These are phyloP conservation scores for Teratosphaeria epicoccoides DNA, from an alignment of 2,329 filamentous ascomycete genomes.

Conservation along the genomic window DNA sequence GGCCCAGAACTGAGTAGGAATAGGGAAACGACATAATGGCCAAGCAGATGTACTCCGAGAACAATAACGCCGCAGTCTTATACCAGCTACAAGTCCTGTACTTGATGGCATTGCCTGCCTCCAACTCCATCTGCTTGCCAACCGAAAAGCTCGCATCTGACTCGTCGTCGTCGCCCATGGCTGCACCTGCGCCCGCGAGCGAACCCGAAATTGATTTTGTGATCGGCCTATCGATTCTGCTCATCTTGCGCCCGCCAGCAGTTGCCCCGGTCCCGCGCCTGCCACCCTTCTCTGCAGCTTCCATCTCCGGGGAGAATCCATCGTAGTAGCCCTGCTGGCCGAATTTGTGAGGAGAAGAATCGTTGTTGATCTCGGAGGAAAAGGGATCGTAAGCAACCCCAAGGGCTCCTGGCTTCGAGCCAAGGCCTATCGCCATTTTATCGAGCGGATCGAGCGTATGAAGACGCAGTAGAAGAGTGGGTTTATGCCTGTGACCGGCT, in stretches of 20 bases:
- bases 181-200: slow-evolving; percentile 11
- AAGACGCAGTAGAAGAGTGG: slow-evolving; percentile 19
- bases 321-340: slow-evolving; percentile 19
- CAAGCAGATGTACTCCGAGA: slow-evolving; percentile 91
- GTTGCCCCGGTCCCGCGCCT: slow-evolving; percentile 13
- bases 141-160: slow-evolving; percentile 35
- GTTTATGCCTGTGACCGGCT: slow-evolving; percentile 13
- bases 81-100: slow-evolving; percentile 92
- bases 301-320: slow-evolving; percentile 12
- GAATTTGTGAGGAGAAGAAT: not conserved
- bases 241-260: slow-evolving; percentile 26
- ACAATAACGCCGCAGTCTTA: slow-evolving; percentile 83
- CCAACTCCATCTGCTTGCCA: slow-evolving; percentile 62
- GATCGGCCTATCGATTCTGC: slow-evolving; percentile 31
- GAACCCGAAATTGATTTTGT: slow-evolving; percentile 22
- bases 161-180: slow-evolving; percentile 25
- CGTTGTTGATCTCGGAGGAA: not conserved
- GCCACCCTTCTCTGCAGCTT: slow-evolving; percentile 22
- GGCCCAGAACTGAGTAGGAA: slow-evolving; percentile 77
- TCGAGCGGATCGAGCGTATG: slow-evolving; percentile 34
- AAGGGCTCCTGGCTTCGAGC: not conserved
- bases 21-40: slow-evolving; percentile 93
- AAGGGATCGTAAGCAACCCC: not conserved
- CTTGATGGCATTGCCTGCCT: slow-evolving; percentile 70
- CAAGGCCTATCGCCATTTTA: slow-evolving; percentile 42